Base-by-base conservation (phyloP, 768 basidiomycete genomes). In the Tylopilus sp. region DNA sequence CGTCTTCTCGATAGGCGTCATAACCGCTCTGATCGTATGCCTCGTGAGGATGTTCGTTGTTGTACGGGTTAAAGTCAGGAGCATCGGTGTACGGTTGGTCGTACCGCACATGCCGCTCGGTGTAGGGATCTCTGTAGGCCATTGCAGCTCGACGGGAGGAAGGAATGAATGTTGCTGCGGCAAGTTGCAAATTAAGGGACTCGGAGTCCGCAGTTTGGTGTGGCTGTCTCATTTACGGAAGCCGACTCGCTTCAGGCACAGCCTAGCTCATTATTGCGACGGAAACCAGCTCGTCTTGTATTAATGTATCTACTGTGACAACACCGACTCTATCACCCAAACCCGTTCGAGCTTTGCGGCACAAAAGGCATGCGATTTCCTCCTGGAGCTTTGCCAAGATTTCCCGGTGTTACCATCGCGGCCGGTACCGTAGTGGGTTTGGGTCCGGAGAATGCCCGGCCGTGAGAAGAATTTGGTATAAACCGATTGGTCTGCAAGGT, bases 121-220 rank as follows among this genome's bases (percentile, higher is more conserved):
- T 54, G 62, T 84, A 81, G 21, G 82, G 82, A 65, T 85, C 82
- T 53, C 70, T 74, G 67, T 84, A 82, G 76, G 84, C 81, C 57
- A 67, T 71, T 46, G 55, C 50, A 30, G 48, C 37, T 50, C 22
- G 19, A 29, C 7, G 41, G 30, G 21, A 21, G 31, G 36, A 24
- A 24, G 11, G 37, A 22, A 46, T 55, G 50, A n/a, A 33, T 29
- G 53, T 10, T 65, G 61, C 63, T 65, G 64, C 60, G 64, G 56
- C n/a, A 34, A 52, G 52, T 14, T 36, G 24, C 36, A 30, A 50
- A 31, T 51, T 26, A 36, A 46, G 26, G 16, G 26, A 44, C 21
- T 42, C 13, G n/a, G n/a, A n/a, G n/a, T 45, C 37, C 48, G 46
- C 33, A 48, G 64, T 50, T 53, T 50, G 53, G 31, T 25, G 16